These are phyloP conservation scores for Capsicum baccatum DNA, from an alignment of 257 asterid species.

Conservation along the genomic window DNA sequence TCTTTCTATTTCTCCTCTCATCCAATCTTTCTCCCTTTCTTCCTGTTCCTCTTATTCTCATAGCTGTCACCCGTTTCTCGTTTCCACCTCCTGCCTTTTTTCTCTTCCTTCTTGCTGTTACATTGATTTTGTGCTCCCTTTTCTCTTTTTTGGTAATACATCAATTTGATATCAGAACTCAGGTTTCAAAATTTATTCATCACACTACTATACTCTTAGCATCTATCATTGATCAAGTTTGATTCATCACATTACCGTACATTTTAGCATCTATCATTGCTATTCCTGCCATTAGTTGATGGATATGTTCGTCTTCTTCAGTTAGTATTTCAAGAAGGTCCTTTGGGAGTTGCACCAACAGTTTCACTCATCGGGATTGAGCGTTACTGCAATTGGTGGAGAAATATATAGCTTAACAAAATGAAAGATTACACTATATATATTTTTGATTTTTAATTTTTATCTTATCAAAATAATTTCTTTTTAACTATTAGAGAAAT, in stretches of 20 bases:
- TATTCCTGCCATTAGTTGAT: slow-evolving; percentile 4
- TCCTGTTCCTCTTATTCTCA: background rate
- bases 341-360: slow-evolving; percentile 1
- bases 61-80: slow-evolving; percentile 20
- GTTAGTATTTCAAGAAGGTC: slow-evolving; percentile 18
- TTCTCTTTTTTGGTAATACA: slow-evolving; percentile 17
- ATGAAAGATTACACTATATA: slow-evolving; percentile 11
- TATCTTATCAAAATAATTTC: background rate
- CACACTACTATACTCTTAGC: background rate
- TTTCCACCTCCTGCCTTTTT: slow-evolving; percentile 5
- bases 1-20: slow-evolving; percentile 9
- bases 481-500: background rate
- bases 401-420: slow-evolving; percentile 12
- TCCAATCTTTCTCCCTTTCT: slow-evolving; percentile 12
- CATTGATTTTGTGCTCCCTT: slow-evolving; percentile 22
- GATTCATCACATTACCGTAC: background rate
- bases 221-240: background rate
- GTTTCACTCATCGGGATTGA: background rate
- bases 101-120: slow-evolving; percentile 1
- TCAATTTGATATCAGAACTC: background rate
- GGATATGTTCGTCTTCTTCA: slow-evolving; percentile 7
- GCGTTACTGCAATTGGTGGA: slow-evolving; percentile 18
- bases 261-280: slow-evolving; percentile 1
- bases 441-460: background rate
- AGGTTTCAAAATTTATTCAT: slow-evolving; percentile 17